These are phyloP conservation scores for Geopyxis carbonaria DNA, from an alignment of 495 filamentous ascomycete species.

Conservation along the genomic window DNA sequence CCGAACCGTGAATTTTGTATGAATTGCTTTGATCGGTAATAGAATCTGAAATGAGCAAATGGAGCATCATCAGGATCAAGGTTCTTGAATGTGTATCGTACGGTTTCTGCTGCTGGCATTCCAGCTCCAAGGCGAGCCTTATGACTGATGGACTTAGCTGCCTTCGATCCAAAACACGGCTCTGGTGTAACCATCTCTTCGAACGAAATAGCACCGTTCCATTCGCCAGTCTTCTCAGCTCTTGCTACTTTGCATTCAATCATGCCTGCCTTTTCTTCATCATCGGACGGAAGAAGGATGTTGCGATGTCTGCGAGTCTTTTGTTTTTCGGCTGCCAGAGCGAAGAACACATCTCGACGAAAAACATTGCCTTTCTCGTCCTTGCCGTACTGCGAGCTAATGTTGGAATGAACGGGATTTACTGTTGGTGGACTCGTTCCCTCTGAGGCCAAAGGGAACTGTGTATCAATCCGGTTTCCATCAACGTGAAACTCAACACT, in stretches of 20 bases:
- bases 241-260: slow-evolving; percentile 22
- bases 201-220: slow-evolving; percentile 6
- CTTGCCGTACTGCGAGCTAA: slow-evolving; percentile 18
- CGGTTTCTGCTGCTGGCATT: slow-evolving; percentile 7
- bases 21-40: slow-evolving; percentile 14
- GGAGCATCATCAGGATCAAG: slow-evolving; percentile 14
- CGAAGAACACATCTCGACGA: slow-evolving; percentile 19
- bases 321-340: background rate
- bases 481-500: slow-evolving; percentile 20
- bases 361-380: slow-evolving; percentile 2
- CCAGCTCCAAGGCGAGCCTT: slow-evolving; percentile 10
- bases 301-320: background rate
- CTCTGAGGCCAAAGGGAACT: slow-evolving; percentile 9
- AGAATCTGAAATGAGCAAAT: slow-evolving; percentile 17
- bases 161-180: background rate
- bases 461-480: slow-evolving; percentile 17
- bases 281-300: background rate
- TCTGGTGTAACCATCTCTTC: slow-evolving; percentile 7
- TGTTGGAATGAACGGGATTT: slow-evolving; percentile 16
- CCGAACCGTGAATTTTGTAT: background rate
- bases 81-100: slow-evolving; percentile 13
- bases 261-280: slow-evolving; percentile 6
- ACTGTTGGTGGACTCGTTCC: slow-evolving; percentile 4
- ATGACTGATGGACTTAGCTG: slow-evolving; percentile 7
- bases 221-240: slow-evolving; percentile 10